phyloP scores from a whole-genome alignment of 2,329 filamentous ascomycete genomes.

The Cercospora berteroae region DNA sequence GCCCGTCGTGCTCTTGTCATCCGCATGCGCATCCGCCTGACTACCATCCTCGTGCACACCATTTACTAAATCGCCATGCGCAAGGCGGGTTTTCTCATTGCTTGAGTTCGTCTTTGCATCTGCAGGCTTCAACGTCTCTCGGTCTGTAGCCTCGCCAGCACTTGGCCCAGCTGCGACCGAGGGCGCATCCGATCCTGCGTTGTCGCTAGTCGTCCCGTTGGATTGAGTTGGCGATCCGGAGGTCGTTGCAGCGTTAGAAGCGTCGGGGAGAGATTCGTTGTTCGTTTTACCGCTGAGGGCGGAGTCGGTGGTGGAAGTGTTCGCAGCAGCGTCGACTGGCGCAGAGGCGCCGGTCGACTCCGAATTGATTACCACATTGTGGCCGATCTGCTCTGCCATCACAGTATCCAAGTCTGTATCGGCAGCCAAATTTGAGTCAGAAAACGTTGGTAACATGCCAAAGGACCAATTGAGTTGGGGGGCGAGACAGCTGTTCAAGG shows the following conservation, averaged over 20 bases:
- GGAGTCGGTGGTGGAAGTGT: constrained; percentile 53
- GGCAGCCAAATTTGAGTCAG: constrained; percentile 21
- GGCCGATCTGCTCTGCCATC: constrained; percentile 70
- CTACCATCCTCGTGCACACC: constrained; percentile 38
- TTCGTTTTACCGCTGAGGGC: constrained; percentile 47
- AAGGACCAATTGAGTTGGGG: neutral
- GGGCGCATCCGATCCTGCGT: constrained; percentile 18
- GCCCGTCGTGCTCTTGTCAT: constrained; percentile 61
- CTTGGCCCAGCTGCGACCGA: constrained; percentile 33
- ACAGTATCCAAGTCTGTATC: constrained; percentile 48
- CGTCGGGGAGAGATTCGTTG: constrained; percentile 43
- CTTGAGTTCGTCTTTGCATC: constrained; percentile 2
- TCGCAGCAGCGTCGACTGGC: constrained; percentile 64
- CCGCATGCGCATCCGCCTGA: constrained; percentile 42
- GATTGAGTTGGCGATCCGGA: constrained; percentile 18
- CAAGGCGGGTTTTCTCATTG: constrained; percentile 13
- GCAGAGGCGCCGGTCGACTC: constrained; percentile 62
- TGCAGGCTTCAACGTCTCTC: constrained; percentile 14
- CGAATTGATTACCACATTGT: constrained; percentile 70
- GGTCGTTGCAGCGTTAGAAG: constrained; percentile 30
- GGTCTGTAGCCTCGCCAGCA: constrained; percentile 33
- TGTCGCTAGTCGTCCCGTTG: constrained; percentile 9
- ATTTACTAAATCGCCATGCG: constrained; percentile 21
- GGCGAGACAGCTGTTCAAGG: neutral
- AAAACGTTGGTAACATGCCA: constrained; percentile 9